Base-by-base conservation (phyloP, 306 rosid species). In the Rosa lucieae region DNA sequence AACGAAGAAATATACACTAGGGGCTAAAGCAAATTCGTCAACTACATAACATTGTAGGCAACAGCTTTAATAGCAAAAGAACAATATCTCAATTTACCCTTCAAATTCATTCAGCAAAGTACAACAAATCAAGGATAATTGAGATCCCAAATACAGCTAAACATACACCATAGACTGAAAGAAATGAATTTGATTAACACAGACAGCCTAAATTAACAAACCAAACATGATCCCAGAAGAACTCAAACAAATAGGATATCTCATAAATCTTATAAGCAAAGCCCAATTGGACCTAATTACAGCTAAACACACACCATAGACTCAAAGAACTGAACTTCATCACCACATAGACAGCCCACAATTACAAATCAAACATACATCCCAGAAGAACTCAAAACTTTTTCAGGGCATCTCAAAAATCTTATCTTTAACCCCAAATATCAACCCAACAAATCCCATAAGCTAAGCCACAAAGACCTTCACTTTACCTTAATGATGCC, bases 401-500 rank as follows among this genome's bases (percentile, higher is more conserved):
- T 18, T 11, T 37, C n/a, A 77, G 6, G 40, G 2, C 1, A 15
- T 39, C n/a, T 32, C 81, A 29, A 44, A 47, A 65, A 13, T 47
- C 70, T 37, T 6, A 63, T 55, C 72, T n/a, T 15, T 3, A 8
- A 70, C 5, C n/a, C 37, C 17, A 8, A 11, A 63, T 6, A 63
- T 26, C 51, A 48, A 26, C 37, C 52, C 58, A 74, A 23, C 17
- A 71, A 59, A 39, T 18, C 44, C 10, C 39, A 35, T 8, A 82
- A 52, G 44, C 62, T 37, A n/a, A 58, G 5, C 67, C 10, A 23
- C 4, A 8, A 3, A 52, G 51, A 73, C 77, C 56, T 15, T 77
- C 42, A 42, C 1, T 52, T 81, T 82, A 94, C 97, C 92, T 92
- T 89, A 63, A 84, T 26, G 42, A 59, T 5, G 77, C 78, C 35